These are phyloP conservation scores for Leishmania tarentolae DNA, from an alignment of 208 protist species.

Conservation along the genomic window DNA sequence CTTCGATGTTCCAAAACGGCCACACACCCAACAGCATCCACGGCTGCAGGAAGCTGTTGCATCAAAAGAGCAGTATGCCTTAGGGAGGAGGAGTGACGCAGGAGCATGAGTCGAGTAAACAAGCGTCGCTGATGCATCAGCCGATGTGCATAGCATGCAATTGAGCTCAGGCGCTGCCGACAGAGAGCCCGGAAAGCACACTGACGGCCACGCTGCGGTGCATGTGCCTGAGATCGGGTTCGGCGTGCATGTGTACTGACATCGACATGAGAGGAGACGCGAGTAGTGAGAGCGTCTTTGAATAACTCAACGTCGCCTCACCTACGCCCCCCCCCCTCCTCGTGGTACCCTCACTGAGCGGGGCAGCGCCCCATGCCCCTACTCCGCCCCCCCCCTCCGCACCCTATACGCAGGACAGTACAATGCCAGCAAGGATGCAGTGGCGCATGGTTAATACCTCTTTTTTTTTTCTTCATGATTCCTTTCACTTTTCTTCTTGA, in stretches of 20 bases:
- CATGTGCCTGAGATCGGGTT: background rate
- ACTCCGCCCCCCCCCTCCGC: background rate
- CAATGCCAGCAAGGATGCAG: background rate
- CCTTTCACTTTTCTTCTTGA: too few species aligned
- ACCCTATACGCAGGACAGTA: background rate
- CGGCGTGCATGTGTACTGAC: background rate
- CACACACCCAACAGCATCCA: conserved; percentile 8
- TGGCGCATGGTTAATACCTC: background rate
- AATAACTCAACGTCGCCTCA: background rate
- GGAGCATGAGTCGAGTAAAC: background rate
- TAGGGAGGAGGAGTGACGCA: background rate
- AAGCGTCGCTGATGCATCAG: background rate
- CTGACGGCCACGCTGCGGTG: background rate
- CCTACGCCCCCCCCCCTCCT: background rate
- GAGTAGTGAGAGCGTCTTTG: background rate
- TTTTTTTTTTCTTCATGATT: background rate
- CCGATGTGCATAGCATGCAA: background rate
- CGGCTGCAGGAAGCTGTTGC: conserved; percentile 9
- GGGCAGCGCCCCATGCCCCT: background rate
- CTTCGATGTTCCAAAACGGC: conserved; percentile 16
- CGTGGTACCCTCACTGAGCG: background rate
- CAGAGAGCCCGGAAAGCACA: background rate
- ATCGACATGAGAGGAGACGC: background rate
- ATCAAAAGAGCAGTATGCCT: conserved; percentile 7
- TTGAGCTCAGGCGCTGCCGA: background rate